Evolutionary conservation across 2,329 filamentous ascomycete genomes (phyloP).

Genomic region (Sarocladium brachiariae): DNA sequence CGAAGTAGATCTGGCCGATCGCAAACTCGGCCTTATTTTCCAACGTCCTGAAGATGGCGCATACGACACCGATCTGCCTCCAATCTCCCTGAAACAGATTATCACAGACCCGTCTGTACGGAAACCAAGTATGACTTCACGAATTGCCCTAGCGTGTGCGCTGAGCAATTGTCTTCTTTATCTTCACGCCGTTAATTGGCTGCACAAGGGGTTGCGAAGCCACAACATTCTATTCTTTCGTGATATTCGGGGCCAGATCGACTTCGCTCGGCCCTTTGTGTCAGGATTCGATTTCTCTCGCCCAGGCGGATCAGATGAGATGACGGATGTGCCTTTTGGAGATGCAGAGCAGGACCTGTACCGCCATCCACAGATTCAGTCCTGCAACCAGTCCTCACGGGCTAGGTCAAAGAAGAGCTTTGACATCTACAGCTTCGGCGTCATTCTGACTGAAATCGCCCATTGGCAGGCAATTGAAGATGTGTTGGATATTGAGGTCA

Average conservation of each 20-base stretch:
- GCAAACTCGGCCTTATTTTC: constrained; percentile 46
- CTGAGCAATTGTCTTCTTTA: constrained; percentile 47
- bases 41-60: constrained; percentile 35
- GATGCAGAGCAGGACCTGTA: constrained; percentile 42
- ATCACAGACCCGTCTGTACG: constrained; percentile 28
- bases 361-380: constrained; percentile 38
- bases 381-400: constrained; percentile 23
- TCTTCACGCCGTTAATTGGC: constrained; percentile 48
- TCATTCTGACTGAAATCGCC: constrained; percentile 47
- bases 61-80: constrained; percentile 28
- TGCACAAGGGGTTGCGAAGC: constrained; percentile 51
- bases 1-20: constrained; percentile 23
- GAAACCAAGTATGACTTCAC: constrained; percentile 43
- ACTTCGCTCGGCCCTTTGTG: constrained; percentile 36
- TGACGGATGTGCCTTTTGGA: constrained; percentile 41
- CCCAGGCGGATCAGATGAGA: constrained; percentile 40
- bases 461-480: constrained; percentile 41
- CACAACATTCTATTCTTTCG: constrained; percentile 36
- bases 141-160: constrained; percentile 43
- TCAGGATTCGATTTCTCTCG: constrained; percentile 50
- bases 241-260: constrained; percentile 21
- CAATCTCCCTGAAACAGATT: constrained; percentile 41
- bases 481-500: constrained; percentile 33
- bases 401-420: constrained; percentile 39
- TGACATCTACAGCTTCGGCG: constrained; percentile 46